Base-by-base conservation (phyloP, 495 filamentous ascomycete genomes). In the Evansstolkia leycettana region DNA sequence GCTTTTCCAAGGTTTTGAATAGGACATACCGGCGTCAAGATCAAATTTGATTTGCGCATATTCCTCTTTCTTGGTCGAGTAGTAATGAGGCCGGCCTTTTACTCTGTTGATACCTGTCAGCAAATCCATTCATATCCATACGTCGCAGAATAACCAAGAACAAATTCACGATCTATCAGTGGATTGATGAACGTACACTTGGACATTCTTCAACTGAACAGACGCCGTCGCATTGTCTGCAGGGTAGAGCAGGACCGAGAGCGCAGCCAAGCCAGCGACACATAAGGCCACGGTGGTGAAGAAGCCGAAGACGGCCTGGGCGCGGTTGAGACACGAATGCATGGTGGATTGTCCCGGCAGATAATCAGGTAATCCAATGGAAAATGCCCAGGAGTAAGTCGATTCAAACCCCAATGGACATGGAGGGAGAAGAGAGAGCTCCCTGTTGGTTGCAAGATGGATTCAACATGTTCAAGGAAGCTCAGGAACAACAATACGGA, bases 221-320 rank as follows among this genome's bases (percentile, higher is more conserved):
- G 56, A 70, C 17, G 76, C 74, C 13, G 57, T 73, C 5, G 82
- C 80, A 10, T 65, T 62, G 30, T 86, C 78, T 11, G 55, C 53
- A 2, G 82, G 75, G 25, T 74, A 66, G n/a, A 87, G 32, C 18
- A 94, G 55, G 33, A 83, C 80, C 5, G 86, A 84, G 28, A 79
- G 52, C 27, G 90, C 88, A 41, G 93, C 80, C 14, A 88, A 54
- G 12, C 74, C 70, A 27, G 78, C 86, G 17, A 94, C 77, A 40
- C 72, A 69, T 52, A 90, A 88, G 20, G 82, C 79, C 38, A 94
- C 88, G 20, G 87, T 90, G 17, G 89, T 95, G 70, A 96, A 95
- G 75, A 92, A 93, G 54, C 89, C 86, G 58, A 98, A 98, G 45
- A 88, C 79, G 64, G 87, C 87, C 60, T 98, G 90, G 38, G 74